These are phyloP conservation scores for Wallacemonas collosoma DNA, from an alignment of 208 protist species.

Conservation along the genomic window DNA sequence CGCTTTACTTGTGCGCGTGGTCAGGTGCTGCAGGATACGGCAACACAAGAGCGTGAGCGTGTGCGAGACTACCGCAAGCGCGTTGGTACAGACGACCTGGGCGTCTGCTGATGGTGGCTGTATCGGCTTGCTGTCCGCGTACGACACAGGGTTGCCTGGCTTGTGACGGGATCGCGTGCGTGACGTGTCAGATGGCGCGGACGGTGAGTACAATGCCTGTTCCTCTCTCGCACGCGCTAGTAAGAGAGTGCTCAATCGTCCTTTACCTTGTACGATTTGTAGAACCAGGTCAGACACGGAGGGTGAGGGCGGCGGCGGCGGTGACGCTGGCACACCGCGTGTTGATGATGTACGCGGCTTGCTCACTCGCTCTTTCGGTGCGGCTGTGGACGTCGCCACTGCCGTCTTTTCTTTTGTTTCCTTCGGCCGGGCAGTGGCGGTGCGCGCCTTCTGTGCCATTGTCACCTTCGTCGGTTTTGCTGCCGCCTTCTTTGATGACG, in stretches of 20 bases:
- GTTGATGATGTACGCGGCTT: too few relatives aligned
- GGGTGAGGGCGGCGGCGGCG: too few relatives aligned
- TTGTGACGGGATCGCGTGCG: too few relatives aligned
- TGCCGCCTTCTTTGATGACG: neutral
- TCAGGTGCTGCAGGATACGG: slow-evolving; percentile 16
- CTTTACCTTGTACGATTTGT: too few relatives aligned
- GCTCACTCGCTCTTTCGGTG: too few relatives aligned
- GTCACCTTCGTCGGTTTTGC: neutral
- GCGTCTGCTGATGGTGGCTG: neutral
- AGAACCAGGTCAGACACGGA: too few relatives aligned
- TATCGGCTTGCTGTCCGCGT: neutral
- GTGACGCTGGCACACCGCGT: too few relatives aligned
- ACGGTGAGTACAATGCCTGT: too few relatives aligned
- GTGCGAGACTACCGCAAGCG: slow-evolving; percentile 1
- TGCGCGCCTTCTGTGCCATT: neutral
- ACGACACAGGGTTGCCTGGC: neutral
- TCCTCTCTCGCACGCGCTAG: too few relatives aligned
- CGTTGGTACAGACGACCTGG: neutral
- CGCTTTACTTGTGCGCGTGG: slow-evolving; percentile 21
- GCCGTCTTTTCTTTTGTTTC: neutral
- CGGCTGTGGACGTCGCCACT: neutral
- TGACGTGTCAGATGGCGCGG: too few relatives aligned
- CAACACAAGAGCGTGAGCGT: slow-evolving; percentile 22
- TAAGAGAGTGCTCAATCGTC: too few relatives aligned
- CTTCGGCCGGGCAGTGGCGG: neutral